Base-by-base conservation (phyloP, 2,329 filamentous ascomycete genomes). In the Penicillium thymicola region DNA sequence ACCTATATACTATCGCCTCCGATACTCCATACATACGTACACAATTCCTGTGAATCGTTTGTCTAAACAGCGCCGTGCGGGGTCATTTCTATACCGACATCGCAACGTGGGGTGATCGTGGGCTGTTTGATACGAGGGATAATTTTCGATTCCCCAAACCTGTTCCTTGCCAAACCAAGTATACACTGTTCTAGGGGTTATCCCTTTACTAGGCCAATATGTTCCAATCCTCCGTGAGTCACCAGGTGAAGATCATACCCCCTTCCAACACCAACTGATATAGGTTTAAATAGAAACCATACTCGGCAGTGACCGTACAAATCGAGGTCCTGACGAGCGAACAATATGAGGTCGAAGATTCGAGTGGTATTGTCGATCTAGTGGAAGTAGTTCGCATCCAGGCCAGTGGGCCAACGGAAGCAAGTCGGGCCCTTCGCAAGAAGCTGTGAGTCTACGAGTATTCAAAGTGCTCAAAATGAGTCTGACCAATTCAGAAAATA, bases 311-410 rank as follows among this genome's bases (percentile, higher is more conserved):
- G 61, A 96, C 93, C 36, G 93, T 96, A 53, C 90, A 90, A 62
- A 85, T 99, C 67, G 94, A 97, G 75, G 88, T 88, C 58, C 83
- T 97, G 66, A 97, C 93, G 1, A 88, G 90, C 68, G 93, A 97
- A 75, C 81, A 89, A 60, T 95, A 90, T 75, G 89, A 95, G 59
- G 90, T 95, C 70, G 91, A 97, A 72, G 92, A 97, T 72, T 81
- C 95, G 37, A 89, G 90, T 67, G 94, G 93, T 25, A 91, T 99
- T 62, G 90, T 93, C 40, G 92, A 97, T 67, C 85, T 99, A 25
- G 90, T 97, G 61, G 94, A 99, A 75, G 91, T 94, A 55, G 90
- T 99, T 71, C 89, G 89, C 63, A 85, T 99, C 57, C 94, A 99
- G 75, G 82, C 84, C 27, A 89, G 89, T 7, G 94, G 94, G 0